phyloP scores from a whole-genome alignment of 2,329 filamentous ascomycete genomes.

The Cladophialophora yegresii region DNA sequence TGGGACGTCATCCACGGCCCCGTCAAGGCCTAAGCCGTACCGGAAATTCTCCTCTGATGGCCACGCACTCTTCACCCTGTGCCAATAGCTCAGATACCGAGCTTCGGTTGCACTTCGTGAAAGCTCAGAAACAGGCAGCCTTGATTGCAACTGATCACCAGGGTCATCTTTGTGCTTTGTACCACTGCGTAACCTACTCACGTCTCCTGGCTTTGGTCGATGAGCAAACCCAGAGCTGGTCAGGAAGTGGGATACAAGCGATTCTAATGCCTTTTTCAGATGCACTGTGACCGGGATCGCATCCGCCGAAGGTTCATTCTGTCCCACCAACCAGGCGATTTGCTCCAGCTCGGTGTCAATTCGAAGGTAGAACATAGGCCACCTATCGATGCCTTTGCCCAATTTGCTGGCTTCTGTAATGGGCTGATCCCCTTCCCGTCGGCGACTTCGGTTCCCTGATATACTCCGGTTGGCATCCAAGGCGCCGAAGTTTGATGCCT shows the following conservation, averaged over 20 bases:
- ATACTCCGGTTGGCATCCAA: conserved; percentile 48
- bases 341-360: conserved; percentile 51
- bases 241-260: conserved; percentile 73
- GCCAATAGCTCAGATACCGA: conserved; percentile 22
- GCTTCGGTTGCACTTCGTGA: conserved; percentile 6
- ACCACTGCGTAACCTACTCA: not conserved
- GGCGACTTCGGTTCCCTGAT: conserved; percentile 6
- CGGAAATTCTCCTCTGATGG: conserved; percentile 7
- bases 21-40: conserved; percentile 11
- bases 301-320: conserved; percentile 6
- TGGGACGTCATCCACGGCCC: not conserved
- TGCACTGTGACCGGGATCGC: not conserved
- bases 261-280: conserved; percentile 38
- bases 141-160: not conserved
- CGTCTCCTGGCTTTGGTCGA: conserved; percentile 33
- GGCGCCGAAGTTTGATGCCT: conserved; percentile 72
- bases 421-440: conserved; percentile 40
- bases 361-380: conserved; percentile 86
- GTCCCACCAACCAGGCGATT: conserved; percentile 46
- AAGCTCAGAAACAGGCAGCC: not conserved
- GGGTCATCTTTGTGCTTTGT: not conserved
- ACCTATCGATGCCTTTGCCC: conserved; percentile 70
- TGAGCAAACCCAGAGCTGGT: conserved; percentile 65
- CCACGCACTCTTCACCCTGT: conserved; percentile 24
- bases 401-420: conserved; percentile 38